phyloP scores from a whole-genome alignment of 306 rosid genomes.

The Quercus cerris region DNA sequence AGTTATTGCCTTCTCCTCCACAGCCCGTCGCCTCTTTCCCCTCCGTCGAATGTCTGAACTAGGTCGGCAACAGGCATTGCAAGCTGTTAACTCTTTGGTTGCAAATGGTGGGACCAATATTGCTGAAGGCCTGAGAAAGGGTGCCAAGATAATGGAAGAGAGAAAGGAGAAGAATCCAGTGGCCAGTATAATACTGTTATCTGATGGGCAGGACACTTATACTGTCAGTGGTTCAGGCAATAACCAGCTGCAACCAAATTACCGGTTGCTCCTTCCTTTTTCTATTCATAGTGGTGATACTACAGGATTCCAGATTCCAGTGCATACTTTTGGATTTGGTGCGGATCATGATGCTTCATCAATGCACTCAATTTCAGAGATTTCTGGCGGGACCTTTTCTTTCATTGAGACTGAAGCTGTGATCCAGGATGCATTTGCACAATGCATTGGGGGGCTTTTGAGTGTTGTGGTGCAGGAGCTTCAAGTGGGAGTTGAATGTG shows the following conservation, averaged over 20 bases:
- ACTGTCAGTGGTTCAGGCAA: constrained; percentile 60
- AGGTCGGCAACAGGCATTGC: constrained; percentile 87
- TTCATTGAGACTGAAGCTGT: constrained; percentile 92
- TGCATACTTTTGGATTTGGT: constrained; percentile 95
- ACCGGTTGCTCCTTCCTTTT: constrained; percentile 75
- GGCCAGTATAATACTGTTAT: constrained; percentile 76
- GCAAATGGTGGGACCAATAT: constrained; percentile 99
- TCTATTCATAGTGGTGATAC: constrained; percentile 56
- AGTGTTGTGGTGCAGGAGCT: constrained; percentile 92
- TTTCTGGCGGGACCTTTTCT: constrained; percentile 95
- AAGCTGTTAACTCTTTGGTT: constrained; percentile 93
- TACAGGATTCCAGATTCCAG: constrained; percentile 85
- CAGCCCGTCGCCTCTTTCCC: constrained; percentile 94
- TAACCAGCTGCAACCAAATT: constrained; percentile 67
- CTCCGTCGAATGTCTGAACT: constrained; percentile 72
- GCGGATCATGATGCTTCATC: constrained; percentile 89
- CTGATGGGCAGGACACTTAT: constrained; percentile 97
- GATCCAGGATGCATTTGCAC: constrained; percentile 97
- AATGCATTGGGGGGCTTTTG: constrained; percentile 94
- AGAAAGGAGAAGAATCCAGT: constrained; percentile 86
- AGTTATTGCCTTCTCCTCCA: constrained; percentile 94
- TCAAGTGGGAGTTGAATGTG: constrained; percentile 75
- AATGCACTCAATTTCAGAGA: constrained; percentile 95
- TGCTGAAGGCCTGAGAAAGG: constrained; percentile 92
- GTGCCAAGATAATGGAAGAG: constrained; percentile 90